Conservation (phyloP, 176 grass and related monocot species). For the Eleusine coracana region DNA sequence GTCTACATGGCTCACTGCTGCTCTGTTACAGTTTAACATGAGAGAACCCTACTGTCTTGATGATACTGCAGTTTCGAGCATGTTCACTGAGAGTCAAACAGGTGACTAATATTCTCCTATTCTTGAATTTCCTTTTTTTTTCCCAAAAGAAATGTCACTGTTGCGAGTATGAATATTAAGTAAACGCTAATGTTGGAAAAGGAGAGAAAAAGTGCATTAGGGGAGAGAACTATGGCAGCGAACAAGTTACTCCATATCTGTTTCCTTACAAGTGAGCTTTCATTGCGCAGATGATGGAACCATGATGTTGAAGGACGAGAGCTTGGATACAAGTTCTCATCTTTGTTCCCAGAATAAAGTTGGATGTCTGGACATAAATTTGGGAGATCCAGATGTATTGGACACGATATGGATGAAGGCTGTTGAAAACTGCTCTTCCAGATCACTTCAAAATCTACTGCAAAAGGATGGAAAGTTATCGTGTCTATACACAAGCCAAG, state of each 20-base stretch:
- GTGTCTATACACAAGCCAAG: conserved; percentile 70
- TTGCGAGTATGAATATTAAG: not conserved
- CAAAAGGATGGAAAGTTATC: conserved; percentile 77
- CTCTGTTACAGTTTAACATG: conserved; percentile 89
- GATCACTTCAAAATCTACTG: conserved; percentile 55
- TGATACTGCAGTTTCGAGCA: conserved; percentile 55
- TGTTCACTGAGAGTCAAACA: conserved; percentile 56
- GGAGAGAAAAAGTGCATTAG: not conserved
- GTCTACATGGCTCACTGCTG: conserved; percentile 94
- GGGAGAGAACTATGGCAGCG: not conserved
- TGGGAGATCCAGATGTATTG: conserved; percentile 70
- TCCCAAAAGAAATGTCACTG: not conserved
- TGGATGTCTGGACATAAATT: conserved; percentile 60
- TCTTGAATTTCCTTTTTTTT: conserved; percentile 14
- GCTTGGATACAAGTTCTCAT: conserved; percentile 54
- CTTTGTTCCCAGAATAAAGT: conserved; percentile 53
- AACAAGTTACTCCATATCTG: not conserved
- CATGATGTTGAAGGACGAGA: conserved; percentile 56
- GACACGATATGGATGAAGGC: conserved; percentile 76
- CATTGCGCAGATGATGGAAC: conserved; percentile 60
- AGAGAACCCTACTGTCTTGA: conserved; percentile 61
- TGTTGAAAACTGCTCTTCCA: conserved; percentile 72
- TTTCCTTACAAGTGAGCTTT: conserved; percentile 31
- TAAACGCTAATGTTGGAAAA: not conserved
- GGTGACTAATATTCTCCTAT: conserved; percentile 28